These are phyloP conservation scores for Rubroshorea leprosula DNA, from an alignment of 345 rosid genomes.

Conservation along the genomic window DNA sequence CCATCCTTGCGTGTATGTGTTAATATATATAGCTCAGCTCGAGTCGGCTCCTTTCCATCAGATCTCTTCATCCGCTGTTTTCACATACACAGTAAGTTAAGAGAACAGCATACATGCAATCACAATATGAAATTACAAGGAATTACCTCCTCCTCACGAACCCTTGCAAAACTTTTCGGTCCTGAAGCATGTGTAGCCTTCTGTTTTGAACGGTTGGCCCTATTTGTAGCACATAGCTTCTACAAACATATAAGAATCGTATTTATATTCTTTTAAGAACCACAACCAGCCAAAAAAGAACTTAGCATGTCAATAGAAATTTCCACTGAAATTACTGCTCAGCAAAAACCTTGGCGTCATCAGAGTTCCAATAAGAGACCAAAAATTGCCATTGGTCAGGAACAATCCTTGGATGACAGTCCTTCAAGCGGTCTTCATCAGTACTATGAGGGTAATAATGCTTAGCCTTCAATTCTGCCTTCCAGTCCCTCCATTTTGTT, in stretches of 20 bases:
- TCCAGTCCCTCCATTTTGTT: constrained; percentile 37
- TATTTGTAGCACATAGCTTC: constrained; percentile 28
- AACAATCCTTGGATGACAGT: constrained; percentile 25
- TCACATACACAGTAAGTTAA: constrained; percentile 6
- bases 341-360: constrained; percentile 27
- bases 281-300: not conserved
- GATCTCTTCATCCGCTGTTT: constrained; percentile 27
- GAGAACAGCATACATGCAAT: not conserved
- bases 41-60: constrained; percentile 32
- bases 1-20: constrained; percentile 39
- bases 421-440: constrained; percentile 32
- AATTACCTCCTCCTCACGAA: constrained; percentile 39
- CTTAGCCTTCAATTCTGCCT: constrained; percentile 25
- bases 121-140: constrained; percentile 3
- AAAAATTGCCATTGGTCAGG: constrained; percentile 37
- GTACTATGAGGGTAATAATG: constrained; percentile 29
- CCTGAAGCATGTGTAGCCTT: constrained; percentile 25
- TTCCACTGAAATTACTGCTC: too few relatives aligned
- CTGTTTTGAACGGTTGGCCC: constrained; percentile 27
- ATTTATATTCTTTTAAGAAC: not conserved
- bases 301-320: too few relatives aligned
- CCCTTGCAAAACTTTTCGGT: constrained; percentile 34
- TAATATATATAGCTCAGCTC: constrained; percentile 33
- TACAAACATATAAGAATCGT: constrained; percentile 9
- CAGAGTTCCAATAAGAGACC: constrained; percentile 30